Base-by-base conservation (phyloP, 805 yeast genomes). In the Metschnikowia dekortorum region DNA sequence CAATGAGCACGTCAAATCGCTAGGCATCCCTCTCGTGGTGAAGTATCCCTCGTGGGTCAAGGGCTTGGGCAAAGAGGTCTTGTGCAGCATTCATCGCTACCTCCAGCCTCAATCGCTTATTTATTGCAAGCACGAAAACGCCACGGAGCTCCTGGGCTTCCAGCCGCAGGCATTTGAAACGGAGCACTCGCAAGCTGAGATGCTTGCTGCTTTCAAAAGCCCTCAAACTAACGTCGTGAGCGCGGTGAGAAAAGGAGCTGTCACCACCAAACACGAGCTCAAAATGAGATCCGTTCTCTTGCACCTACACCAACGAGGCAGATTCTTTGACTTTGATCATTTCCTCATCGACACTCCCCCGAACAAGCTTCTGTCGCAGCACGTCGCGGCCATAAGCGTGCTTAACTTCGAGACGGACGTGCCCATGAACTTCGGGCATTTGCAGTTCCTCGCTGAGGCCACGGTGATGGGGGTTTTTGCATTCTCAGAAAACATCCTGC, bases 31-130 rank as follows among this genome's bases (percentile, higher is more conserved):
- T 13, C 66, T 89, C 3, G 64, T 90, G 1, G 75, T 91, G 4
- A 90, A 90, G 59, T 80, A 91, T 0, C 92, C 97, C 0, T 96
- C 96, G 0, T 90, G 96, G 96, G 79, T 89, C 31, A 87, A 87
- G 65, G 97, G 97, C 0, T 82, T 81, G 54, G 97, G 97, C 0
- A 73, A 84, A 13, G 84, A 82, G 44, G 67, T 90, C 8, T 70
- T 87, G n/a, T 71, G 66, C 13, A 68, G 74, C 29, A 66, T 86
- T 2, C 70, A 83, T 2, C 52, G 58, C 0, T 51, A 64, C 8
- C 64, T 79, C 1, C 66, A 71, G 28, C 88, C 95, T 0, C 77
- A 84, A 0, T 75, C 79, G 53, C 62, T 87, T 26, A 64, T 87
- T 0, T 76, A 82, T 49, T 60, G 90, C 49, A 61, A 65, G 3